Conservation (phyloP, 805 yeast species). For the Cephaloascus fragrans region DNA sequence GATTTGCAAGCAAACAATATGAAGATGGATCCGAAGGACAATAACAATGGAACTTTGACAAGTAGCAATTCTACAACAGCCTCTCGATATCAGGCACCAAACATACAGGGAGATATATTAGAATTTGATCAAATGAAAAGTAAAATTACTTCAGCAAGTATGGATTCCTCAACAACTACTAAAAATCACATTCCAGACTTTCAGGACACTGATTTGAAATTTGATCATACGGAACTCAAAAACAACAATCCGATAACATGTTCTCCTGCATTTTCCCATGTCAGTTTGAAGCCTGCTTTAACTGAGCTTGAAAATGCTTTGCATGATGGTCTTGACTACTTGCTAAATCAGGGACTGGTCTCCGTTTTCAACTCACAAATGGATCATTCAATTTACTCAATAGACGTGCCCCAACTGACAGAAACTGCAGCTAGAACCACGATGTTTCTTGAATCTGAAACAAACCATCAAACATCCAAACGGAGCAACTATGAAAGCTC, state of each 20-base stretch:
- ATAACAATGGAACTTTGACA: background rate
- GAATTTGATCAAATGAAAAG: background rate
- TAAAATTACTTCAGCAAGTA: background rate
- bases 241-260: background rate
- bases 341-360: constrained; percentile 7
- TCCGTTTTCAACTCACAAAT: too few species aligned
- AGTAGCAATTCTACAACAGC: background rate
- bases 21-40: background rate
- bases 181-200: background rate
- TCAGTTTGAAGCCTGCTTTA: constrained; percentile 3
- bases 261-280: constrained; percentile 2
- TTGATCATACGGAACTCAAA: too few species aligned
- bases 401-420: too few species aligned
- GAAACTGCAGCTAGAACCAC: background rate
- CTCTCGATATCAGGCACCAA: too few species aligned
- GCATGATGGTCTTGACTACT: constrained; percentile 18
- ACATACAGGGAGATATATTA: background rate
- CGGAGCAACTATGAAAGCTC: background rate
- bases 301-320: constrained; percentile 14
- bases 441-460: too few species aligned
- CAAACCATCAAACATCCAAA: background rate
- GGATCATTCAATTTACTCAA: too few species aligned
- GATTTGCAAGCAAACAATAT: background rate
- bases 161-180: background rate
- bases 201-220: background rate